Evolutionary conservation across 1,284 basidiomycete species (phyloP).

Genomic region (Marasmius oreades): DNA sequence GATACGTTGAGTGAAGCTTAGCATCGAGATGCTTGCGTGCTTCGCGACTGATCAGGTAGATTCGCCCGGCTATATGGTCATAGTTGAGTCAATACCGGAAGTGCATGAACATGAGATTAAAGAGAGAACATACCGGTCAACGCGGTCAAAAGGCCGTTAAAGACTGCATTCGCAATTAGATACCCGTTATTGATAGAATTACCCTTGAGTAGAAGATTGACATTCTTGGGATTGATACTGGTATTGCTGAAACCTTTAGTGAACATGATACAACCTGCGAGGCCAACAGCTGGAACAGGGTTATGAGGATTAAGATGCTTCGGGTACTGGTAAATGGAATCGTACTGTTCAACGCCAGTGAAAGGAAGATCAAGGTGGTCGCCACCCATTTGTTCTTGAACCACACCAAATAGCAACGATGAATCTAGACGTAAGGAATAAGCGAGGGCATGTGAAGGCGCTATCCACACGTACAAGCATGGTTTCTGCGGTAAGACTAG

Average conservation of each 20-base stretch:
- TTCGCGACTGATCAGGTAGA: conserved; percentile 1
- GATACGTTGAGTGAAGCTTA: background rate
- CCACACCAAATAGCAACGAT: conserved; percentile 4
- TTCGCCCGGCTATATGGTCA: background rate
- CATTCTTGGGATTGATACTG: background rate
- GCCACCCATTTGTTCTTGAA: conserved; percentile 3
- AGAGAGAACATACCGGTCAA: background rate
- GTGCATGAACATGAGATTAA: background rate
- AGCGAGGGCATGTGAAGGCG: too few species aligned
- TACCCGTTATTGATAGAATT: conserved; percentile 3
- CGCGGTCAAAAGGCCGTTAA: conserved; percentile 1
- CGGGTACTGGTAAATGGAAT: background rate
- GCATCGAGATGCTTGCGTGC: background rate
- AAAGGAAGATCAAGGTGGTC: background rate
- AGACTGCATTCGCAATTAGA: conserved; percentile 2
- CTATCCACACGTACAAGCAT: conserved; percentile 1
- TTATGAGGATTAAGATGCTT: background rate
- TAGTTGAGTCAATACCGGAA: too few species aligned
- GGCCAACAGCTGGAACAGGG: background rate
- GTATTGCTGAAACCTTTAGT: conserved; percentile 1
- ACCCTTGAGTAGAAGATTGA: background rate
- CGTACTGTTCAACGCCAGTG: conserved; percentile 2
- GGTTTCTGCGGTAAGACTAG: background rate
- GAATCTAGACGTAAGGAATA: background rate
- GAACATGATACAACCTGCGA: conserved; percentile 5